Conservation (phyloP, 2,329 filamentous ascomycete species). For the Colletotrichum simmondsii region DNA sequence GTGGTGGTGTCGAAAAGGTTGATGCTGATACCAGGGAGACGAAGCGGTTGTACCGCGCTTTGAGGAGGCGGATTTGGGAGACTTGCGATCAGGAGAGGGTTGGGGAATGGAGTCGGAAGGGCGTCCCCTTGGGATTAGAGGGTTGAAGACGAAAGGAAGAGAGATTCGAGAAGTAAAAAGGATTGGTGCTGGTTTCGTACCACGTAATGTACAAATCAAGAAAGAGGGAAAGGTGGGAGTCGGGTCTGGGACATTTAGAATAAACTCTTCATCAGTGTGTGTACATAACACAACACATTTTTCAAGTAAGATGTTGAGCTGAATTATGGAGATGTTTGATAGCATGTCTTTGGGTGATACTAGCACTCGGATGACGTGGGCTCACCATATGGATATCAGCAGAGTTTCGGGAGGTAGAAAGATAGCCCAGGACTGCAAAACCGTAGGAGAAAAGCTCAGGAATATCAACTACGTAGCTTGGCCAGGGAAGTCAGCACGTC, state of each 20-base stretch:
- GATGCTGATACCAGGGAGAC: slow-evolving; percentile 49
- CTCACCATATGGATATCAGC: neutral
- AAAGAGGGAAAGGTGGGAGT: neutral
- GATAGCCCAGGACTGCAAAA: no score
- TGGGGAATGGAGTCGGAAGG: slow-evolving; percentile 71
- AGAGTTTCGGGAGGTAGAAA: no score
- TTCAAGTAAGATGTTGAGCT: neutral
- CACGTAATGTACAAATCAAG: neutral
- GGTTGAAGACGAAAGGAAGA: neutral
- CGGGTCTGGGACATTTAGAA: neutral
- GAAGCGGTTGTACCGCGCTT: slow-evolving; percentile 58
- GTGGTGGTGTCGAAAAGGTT: neutral
- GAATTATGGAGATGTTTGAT: no score
- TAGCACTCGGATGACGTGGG: neutral
- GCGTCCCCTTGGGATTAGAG: slow-evolving; percentile 39
- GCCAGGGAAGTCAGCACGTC: no score
- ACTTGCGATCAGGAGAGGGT: slow-evolving; percentile 76
- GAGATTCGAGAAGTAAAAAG: neutral
- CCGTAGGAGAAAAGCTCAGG: no score
- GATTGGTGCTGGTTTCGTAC: neutral
- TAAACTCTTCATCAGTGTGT: neutral
- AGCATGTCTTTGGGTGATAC: neutral
- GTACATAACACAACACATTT: neutral
- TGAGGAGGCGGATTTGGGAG: slow-evolving; percentile 70
- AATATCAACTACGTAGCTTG: no score